Evolutionary conservation across 441 rosid genomes (phyloP), one percentile per base, ranked within the genome.

Genomic region (Aleurites moluccanus): DNA sequence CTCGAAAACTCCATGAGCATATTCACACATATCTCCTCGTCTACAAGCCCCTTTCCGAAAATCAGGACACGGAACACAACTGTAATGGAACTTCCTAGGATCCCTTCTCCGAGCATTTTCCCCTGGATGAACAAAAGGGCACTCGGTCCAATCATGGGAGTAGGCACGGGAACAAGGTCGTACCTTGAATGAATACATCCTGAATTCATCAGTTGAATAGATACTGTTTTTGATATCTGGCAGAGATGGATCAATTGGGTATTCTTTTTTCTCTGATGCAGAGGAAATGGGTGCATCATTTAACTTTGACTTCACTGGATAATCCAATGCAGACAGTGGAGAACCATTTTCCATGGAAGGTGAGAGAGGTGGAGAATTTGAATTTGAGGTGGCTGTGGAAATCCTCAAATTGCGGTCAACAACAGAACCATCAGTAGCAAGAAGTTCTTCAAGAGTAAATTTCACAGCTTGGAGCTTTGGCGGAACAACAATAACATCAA

Each of bases 111-210:
- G 81, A 5, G 97, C 97, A 75, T 92, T 92, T 81, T 92, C 97
- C 13, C 97, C 94, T 0, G 96, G 96, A 75, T 92, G 97, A 67
- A 86, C 93, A 75, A 90, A 92, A 8, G 97, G 97, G 75, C 97
- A 92, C 76, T 92, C 97, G 0, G 94, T 92, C 96, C 96, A 92
- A 77, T 92, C 96, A 77, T 92, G 96, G 10, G 94, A 90, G 66
- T 91, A 90, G 50, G 97, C 93, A 63, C 93, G 86, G 18, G 97
- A 91, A 85, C 93, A 91, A 2, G 97, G 97, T 21, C 89, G 81
- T 47, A 91, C 86, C 88, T 91, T 91, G 67, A 91, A 91, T 3
- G 92, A 84, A 77, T 86, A 91, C 94, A 91, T 91, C 64, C 94
- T 85, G 64, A 91, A 91, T 72, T 91, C 94, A 66, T 91, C 94